These are phyloP conservation scores for Diaporthe caulivora DNA, from an alignment of 2,329 filamentous ascomycete genomes.

Conservation along the genomic window DNA sequence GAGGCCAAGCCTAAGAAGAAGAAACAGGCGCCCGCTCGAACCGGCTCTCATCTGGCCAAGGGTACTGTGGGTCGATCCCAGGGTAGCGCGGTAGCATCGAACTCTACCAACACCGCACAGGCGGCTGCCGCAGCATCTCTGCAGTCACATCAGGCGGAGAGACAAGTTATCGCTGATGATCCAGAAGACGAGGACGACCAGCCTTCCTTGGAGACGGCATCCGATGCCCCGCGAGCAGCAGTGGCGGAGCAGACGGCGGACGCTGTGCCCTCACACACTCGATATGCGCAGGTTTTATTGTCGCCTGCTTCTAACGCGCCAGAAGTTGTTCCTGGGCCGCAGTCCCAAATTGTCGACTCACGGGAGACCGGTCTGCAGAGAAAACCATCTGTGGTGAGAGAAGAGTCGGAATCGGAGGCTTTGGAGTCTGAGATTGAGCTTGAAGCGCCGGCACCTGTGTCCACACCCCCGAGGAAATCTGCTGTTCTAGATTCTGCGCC, in stretches of 20 bases:
- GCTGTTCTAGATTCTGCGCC: slow-evolving; percentile 52
- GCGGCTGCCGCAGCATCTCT: slow-evolving; percentile 36
- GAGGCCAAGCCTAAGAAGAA: slow-evolving; percentile 58
- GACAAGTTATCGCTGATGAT: slow-evolving; percentile 35
- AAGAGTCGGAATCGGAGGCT: slow-evolving; percentile 49
- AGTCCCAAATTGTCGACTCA: neutral
- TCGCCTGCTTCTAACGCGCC: slow-evolving; percentile 38
- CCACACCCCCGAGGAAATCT: slow-evolving; percentile 43
- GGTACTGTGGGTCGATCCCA: slow-evolving; percentile 66
- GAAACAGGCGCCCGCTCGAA: slow-evolving; percentile 52
- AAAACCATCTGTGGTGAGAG: slow-evolving; percentile 59
- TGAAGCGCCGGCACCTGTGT: slow-evolving; percentile 33
- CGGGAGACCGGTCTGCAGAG: slow-evolving; percentile 43
- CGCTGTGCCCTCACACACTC: neutral
- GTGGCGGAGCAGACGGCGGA: neutral
- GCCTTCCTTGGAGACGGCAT: neutral
- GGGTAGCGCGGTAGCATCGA: slow-evolving; percentile 58
- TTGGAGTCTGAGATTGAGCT: slow-evolving; percentile 44
- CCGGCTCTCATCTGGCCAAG: slow-evolving; percentile 61
- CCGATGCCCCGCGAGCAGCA: slow-evolving; percentile 3
- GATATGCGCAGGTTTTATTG: neutral
- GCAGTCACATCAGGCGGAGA: slow-evolving; percentile 40
- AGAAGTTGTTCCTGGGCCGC: slow-evolving; percentile 20
- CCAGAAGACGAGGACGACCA: slow-evolving; percentile 38
- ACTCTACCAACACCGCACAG: slow-evolving; percentile 32